Percentiles rank a stretch among this genome's conserved stretches.
Evolutionary conservation across 2,329 filamentous ascomycete genomes (phyloP).

Genomic region (Penicillium verrucosum): DNA sequence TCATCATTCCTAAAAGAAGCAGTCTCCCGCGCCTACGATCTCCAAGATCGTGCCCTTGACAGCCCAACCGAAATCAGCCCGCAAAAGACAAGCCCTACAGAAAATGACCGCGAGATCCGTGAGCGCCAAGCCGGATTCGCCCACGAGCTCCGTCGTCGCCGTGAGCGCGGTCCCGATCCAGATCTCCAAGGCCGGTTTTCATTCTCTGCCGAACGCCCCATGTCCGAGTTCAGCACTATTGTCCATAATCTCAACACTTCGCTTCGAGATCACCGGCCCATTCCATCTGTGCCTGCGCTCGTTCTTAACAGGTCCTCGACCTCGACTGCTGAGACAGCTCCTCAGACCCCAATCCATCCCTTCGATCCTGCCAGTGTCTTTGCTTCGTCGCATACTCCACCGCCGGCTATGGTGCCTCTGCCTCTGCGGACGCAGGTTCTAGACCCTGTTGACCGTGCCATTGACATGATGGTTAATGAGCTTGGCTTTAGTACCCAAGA

Average conservation of each 20-base stretch:
- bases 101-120: slow-evolving; percentile 18
- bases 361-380: slow-evolving; percentile 9
- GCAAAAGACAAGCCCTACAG: slow-evolving; percentile 12
- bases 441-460: slow-evolving; percentile 56
- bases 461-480: slow-evolving; percentile 54
- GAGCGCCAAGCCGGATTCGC: slow-evolving; percentile 35
- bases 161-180: slow-evolving; percentile 9
- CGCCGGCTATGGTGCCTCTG: slow-evolving; percentile 6
- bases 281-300: slow-evolving; percentile 3
- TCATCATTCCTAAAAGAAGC: slow-evolving; percentile 60
- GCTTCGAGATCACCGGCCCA: slow-evolving; percentile 13
- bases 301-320: slow-evolving; percentile 13
- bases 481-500: slow-evolving; percentile 58
- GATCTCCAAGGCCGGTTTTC: slow-evolving; percentile 14
- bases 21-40: slow-evolving; percentile 58
- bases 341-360: slow-evolving; percentile 7
- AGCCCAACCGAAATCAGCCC: background rate
- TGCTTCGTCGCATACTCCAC: slow-evolving; percentile 17
- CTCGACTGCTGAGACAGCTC: slow-evolving; percentile 19
- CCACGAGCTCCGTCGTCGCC: slow-evolving; percentile 31
- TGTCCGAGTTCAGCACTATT: slow-evolving; percentile 39
- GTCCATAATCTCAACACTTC: slow-evolving; percentile 34
- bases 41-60: slow-evolving; percentile 21
- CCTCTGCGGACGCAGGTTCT: slow-evolving; percentile 35
- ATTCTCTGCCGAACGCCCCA: slow-evolving; percentile 38